These are phyloP conservation scores for Pholiota adiposa DNA, from an alignment of 1,284 basidiomycete species.

Conservation along the genomic window DNA sequence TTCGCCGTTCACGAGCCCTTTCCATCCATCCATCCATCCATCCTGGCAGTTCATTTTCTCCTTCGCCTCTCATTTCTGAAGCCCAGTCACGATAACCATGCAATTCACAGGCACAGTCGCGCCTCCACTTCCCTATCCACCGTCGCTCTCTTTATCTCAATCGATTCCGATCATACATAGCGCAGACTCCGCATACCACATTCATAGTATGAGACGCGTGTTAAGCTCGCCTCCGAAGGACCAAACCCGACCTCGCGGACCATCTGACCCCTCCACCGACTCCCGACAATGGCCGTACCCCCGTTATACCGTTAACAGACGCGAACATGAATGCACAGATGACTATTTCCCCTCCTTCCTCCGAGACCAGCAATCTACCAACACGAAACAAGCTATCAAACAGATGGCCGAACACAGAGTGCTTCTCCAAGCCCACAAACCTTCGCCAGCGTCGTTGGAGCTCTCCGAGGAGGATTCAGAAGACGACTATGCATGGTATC, in stretches of 20 bases:
- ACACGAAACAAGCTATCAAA: slow-evolving; percentile 5
- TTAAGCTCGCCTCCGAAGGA: slow-evolving; percentile 1
- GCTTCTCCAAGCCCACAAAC: slow-evolving; percentile 7
- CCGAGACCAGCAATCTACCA: slow-evolving; percentile 7
- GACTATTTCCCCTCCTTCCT: background rate
- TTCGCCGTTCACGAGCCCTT: background rate
- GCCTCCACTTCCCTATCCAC: background rate
- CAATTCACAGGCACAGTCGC: background rate
- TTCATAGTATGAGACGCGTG: slow-evolving; percentile 3
- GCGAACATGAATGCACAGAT: background rate
- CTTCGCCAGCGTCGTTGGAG: slow-evolving; percentile 4
- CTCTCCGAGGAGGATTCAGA: slow-evolving; percentile 16
- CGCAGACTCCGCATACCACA: background rate
- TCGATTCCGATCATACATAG: background rate
- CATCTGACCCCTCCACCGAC: background rate
- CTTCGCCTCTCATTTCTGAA: background rate
- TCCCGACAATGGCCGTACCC: background rate
- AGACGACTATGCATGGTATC: slow-evolving; percentile 28
- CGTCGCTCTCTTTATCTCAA: background rate
- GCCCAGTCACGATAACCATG: slow-evolving; percentile 1
- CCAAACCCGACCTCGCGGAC: background rate
- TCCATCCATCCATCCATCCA: background rate
- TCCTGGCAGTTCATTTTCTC: background rate
- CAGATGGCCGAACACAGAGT: slow-evolving; percentile 7
- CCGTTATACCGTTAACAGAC: background rate